Base-by-base conservation (phyloP, 2,329 filamentous ascomycete genomes). In the Fusarium sarcochroum region DNA sequence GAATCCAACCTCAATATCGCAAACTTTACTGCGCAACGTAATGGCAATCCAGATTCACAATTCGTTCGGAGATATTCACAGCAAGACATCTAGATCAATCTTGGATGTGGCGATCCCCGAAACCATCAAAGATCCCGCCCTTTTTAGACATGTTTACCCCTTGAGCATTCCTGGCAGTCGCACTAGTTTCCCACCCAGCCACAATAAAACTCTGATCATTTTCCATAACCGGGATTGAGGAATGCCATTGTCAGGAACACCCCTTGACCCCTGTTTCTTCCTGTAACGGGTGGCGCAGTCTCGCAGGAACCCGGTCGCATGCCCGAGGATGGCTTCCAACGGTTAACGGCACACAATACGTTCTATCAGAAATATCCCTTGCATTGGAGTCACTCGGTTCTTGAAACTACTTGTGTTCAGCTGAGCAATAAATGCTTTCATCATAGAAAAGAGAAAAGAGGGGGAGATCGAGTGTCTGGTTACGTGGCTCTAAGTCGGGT, bases 131-230 rank as follows among this genome's bases (percentile, higher is more conserved):
- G 41, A 52, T 55, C 46, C 18, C 21, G n/a, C 5, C 41, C 14
- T 15, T 20, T 51, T 61, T 45, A n/a, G 25, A 35, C 21, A 11
- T 57, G 40, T 58, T 44, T 7, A 34, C n/a, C 20, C 38, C 15
- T 48, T 23, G 3, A 21, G 37, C 66, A 70, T 69, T 69, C 66
- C 66, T 34, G 3, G 6, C 7, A 8, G 11, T 7, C 15, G 15
- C 30, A 40, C 34, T n/a, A 42, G 20, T 37, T 10, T 18, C 10
- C 11, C 15, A 4, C 1, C 32, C 47, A 63, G 48, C 66, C 66
- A 66, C 48, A 10, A 11, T n/a, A 53, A 52, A 35, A 41, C 44
- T 62, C 50, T 47, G 55, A 58, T 30, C 56, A 11, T 38, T 46
- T 46, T 2, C 50, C 40, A 51, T 23, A 48, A 25, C 47, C 44